phyloP scores from a whole-genome alignment of 768 basidiomycete species.

The Russula vinacea region DNA sequence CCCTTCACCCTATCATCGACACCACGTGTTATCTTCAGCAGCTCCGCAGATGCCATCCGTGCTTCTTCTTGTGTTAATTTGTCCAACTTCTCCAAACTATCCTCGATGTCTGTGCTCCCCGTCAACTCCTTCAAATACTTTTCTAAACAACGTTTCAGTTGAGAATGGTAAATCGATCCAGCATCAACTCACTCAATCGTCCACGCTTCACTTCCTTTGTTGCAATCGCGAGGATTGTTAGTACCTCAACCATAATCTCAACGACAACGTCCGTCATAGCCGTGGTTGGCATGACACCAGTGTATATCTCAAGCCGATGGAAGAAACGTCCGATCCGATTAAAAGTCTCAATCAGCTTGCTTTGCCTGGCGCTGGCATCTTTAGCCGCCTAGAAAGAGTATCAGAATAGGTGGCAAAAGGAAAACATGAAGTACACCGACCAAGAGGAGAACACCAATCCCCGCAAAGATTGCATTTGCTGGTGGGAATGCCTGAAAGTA shows the following conservation, averaged over 20 bases:
- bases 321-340: not conserved
- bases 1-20: not conserved
- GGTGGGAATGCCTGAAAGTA: not conserved
- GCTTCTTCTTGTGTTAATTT: slow-evolving; percentile 2
- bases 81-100: not conserved
- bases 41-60: not conserved
- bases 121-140: not conserved
- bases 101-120: not conserved
- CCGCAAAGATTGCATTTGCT: not conserved
- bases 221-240: not conserved
- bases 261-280: not conserved
- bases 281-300: not conserved
- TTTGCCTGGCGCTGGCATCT: not conserved
- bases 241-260: slow-evolving; percentile 2
- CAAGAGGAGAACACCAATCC: slow-evolving; percentile 1
- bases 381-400: not conserved
- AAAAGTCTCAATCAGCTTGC: not conserved
- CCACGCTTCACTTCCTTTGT: slow-evolving; percentile 1
- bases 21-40: not conserved
- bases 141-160: not conserved
- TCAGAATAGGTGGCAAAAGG: not conserved
- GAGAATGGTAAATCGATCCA: not conserved
- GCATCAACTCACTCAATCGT: not conserved
- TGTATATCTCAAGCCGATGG: slow-evolving; percentile 3
- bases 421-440: not conserved